A percentile compares a stretch with the other conserved stretches of the same genome.
phyloP scores from a whole-genome alignment of 257 asterid genomes.

The Penstemon davidsonii region DNA sequence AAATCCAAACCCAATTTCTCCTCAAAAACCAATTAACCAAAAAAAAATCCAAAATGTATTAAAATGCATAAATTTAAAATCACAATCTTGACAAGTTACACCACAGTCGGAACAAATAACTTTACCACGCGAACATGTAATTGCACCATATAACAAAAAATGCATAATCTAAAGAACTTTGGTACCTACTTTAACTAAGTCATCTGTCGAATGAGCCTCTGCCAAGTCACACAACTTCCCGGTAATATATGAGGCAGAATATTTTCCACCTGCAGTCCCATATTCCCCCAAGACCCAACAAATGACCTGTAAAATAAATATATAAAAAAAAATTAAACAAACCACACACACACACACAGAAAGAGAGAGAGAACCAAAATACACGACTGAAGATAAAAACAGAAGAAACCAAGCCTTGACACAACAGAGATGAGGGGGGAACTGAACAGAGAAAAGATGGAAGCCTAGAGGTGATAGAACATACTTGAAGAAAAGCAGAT shows the following conservation, averaged over 20 bases:
- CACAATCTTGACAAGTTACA: constrained; percentile 9
- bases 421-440: constrained; percentile 19
- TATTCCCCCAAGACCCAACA: constrained; percentile 99
- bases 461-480: constrained; percentile 29
- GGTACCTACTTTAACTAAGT: constrained; percentile 71
- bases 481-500: constrained; percentile 89
- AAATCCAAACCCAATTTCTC: background rate
- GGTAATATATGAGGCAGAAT: constrained; percentile 85
- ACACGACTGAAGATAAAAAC: background rate
- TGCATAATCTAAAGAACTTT: constrained; percentile 15
- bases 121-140: constrained; percentile 9
- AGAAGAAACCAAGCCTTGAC: constrained; percentile 8
- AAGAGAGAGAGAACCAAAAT: background rate
- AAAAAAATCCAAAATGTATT: constrained; percentile 3
- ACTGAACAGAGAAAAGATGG: constrained; percentile 13
- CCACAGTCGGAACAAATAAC: constrained; percentile 1
- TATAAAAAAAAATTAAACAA: constrained; percentile 4
- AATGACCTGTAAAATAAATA: constrained; percentile 59
- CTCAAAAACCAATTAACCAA: constrained; percentile 4
- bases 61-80: constrained; percentile 9
- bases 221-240: constrained; percentile 94
- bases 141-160: constrained; percentile 13
- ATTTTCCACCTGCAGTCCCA: constrained; percentile 89
- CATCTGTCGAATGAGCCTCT: constrained; percentile 93
- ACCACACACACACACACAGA: constrained; percentile 11